Percentiles rank a stretch among this genome's conserved stretches.
phyloP scores from a whole-genome alignment of 495 filamentous ascomycete genomes.

The Trichodelitschia bisporula region DNA sequence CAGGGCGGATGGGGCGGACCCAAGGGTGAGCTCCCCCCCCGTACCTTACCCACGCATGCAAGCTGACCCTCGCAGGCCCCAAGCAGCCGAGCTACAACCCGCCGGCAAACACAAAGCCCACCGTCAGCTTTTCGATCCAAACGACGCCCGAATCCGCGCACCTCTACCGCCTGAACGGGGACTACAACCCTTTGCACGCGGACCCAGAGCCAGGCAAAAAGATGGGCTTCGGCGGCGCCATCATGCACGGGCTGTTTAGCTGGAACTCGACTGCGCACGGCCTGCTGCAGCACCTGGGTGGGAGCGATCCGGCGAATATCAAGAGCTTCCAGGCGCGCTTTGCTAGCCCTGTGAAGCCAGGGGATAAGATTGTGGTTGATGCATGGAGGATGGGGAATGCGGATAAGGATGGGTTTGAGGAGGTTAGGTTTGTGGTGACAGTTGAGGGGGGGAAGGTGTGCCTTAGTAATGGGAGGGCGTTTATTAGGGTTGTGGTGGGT shows the following conservation, averaged over 20 bases:
- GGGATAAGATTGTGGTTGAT: constrained; percentile 40
- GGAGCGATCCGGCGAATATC: constrained; percentile 51
- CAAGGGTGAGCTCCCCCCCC: constrained; percentile 35
- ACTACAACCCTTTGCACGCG: constrained; percentile 80
- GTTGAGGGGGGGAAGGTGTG: constrained; percentile 51
- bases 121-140: constrained; percentile 43
- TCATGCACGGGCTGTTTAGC: constrained; percentile 70
- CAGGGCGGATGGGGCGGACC: constrained; percentile 80
- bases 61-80: constrained; percentile 35
- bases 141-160: constrained; percentile 45
- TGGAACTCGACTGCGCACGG: constrained; percentile 64
- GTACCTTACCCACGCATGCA: no score
- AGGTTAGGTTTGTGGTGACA: constrained; percentile 52
- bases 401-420: constrained; percentile 45
- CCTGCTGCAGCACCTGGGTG: constrained; percentile 46
- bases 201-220: constrained; percentile 59
- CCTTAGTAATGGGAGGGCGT: constrained; percentile 59
- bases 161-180: constrained; percentile 51
- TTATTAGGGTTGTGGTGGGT: constrained; percentile 35
- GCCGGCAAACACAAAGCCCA: constrained; percentile 45
- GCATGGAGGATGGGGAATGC: constrained; percentile 39
- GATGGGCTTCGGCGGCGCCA: constrained; percentile 76
- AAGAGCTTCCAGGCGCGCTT: constrained; percentile 75
- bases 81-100: constrained; percentile 49
- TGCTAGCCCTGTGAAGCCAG: constrained; percentile 57